Evolutionary conservation across 345 rosid genomes (phyloP), one percentile per base, ranked within the genome.

Genomic region (Dovyalis caffra): DNA sequence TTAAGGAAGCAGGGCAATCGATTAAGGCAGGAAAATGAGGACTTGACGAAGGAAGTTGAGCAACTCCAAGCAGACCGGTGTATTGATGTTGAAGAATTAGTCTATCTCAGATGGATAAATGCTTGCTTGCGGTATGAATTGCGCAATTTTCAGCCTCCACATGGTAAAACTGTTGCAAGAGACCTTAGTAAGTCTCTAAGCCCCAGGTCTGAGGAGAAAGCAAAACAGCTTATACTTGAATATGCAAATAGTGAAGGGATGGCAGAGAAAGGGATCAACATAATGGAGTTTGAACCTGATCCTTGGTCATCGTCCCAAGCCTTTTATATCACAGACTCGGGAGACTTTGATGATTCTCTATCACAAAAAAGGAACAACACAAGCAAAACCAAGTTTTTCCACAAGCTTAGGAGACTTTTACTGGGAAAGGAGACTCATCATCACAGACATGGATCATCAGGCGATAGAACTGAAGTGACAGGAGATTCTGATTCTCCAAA

Each of bases 61-160:
- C 87, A 79, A 78, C 94, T 91, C 40, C 90, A 81, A 79, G 91
- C 85, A 0, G 94, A 88, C 71, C 77, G 97, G 77, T 91, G 91
- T 47, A 70, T 81, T 68, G 94, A 92, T 75, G 83, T 83, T 3
- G 98, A 92, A 75, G 89, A 95, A 80, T 76, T 91, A 7, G 98
- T 92, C 63, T 95, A 95, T 78, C 93, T 95, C 8, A 85, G 88
- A 45, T 95, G 99, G 99, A 72, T 95, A 58, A 95, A 95, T 23
- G 98, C 99, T 71, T 95, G 99, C 75, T 81, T 95, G 72, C 80
- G 99, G 38, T 85, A 88, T 29, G 98, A 95, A 86, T 82, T 95
- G 74, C 85, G 97, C 45, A 87, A 91, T 66, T 90, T 87, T 80
- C 84, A 90, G 71, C 89, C 90, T 9, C 85, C 84, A 0, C 8